Percentiles rank a stretch among this genome's conserved stretches.
These are phyloP conservation scores for Mortierella sp. DNA, from an alignment of 371 early-diverging fungal species.

Conservation along the genomic window DNA sequence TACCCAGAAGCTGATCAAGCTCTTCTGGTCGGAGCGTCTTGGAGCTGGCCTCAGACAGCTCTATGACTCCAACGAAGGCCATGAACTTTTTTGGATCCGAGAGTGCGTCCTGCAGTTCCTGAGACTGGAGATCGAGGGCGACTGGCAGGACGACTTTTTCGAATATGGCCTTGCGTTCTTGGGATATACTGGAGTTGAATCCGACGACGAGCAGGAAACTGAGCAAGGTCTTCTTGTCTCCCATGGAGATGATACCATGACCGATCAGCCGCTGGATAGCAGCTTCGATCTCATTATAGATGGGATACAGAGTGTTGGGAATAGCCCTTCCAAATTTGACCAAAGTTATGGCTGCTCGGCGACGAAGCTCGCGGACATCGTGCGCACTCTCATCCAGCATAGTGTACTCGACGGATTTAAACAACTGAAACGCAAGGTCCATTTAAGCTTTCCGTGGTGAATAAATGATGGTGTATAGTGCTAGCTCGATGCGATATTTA, in stretches of 20 bases:
- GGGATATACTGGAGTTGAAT: slow-evolving; percentile 26
- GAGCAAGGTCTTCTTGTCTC: slow-evolving; percentile 52
- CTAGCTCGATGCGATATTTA: not conserved
- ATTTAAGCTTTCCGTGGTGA: too few species aligned
- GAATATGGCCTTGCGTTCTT: slow-evolving; percentile 24
- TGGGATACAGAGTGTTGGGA: slow-evolving; percentile 55
- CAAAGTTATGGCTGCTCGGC: slow-evolving; percentile 56
- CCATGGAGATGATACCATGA: slow-evolving; percentile 18
- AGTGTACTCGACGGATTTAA: slow-evolving; percentile 41
- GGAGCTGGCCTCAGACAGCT: slow-evolving; percentile 12
- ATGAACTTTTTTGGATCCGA: slow-evolving; percentile 27
- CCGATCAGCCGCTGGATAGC: slow-evolving; percentile 40
- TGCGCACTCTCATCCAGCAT: not conserved
- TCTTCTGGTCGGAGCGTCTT: slow-evolving; percentile 5
- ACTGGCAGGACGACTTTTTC: slow-evolving; percentile 46
- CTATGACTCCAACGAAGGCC: slow-evolving; percentile 32
- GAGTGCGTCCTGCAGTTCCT: slow-evolving; percentile 12
- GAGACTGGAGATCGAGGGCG: slow-evolving; percentile 11
- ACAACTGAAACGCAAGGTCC: slow-evolving; percentile 15
- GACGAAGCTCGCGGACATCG: slow-evolving; percentile 49
- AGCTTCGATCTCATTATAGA: slow-evolving; percentile 52
- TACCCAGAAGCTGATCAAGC: slow-evolving; percentile 5
- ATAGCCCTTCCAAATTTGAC: slow-evolving; percentile 61
- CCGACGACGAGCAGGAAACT: slow-evolving; percentile 59
- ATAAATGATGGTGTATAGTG: too few species aligned